Evolutionary conservation across 805 yeast genomes (phyloP), one percentile per base, ranked within the genome.

Genomic region (Metschnikowia kunwiensis): DNA sequence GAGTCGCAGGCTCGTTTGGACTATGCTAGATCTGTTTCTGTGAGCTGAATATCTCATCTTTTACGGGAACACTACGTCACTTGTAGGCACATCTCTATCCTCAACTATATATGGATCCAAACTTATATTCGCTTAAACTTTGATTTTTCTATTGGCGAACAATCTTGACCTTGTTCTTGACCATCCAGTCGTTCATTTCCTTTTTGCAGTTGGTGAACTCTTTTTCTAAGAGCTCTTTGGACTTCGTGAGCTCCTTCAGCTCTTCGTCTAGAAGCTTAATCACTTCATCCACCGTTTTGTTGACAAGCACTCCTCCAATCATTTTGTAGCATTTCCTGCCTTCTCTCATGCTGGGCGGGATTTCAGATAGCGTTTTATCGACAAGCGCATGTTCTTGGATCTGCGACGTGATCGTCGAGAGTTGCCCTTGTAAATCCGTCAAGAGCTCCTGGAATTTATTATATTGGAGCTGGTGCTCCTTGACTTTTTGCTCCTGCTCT

Each of bases 291-390:
- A 87, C 93, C 4, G 80, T 72, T 47, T 85, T 81, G 54, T 88
- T 94, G 12, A 89, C 84, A 21, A 91, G 70, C 3, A 89, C 95
- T 7, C 96, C 94, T 17, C 96, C 97, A 21, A 91, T 75, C 96
- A 93, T 87, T 52, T 95, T 78, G 63, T 79, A 88, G 54, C 97
- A 87, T 55, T 81, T 80, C 43, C 98, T 76, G 29, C 73, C 78
- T 2, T 49, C 36, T 40, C 71, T 55, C 22, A 58, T 44, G 17
- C 53, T 58, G 5, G 67, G 63, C 5, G 58, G 56, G 12, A 68
- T 62, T 17, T 55, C 57, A 10, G 53, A 46, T 41, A 68, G 54
- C 9, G 72, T 66, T 42, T 61, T 57, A 49, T 65, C 68, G n/a
- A 68, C 74, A 12, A 67, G 57, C 22, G 46, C 21, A 44, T 68